A percentile compares a stretch with the other conserved stretches of the same genome.
These are phyloP conservation scores for Graphiopsis chlorocephala DNA, from an alignment of 2,329 filamentous ascomycete genomes.

Conservation along the genomic window DNA sequence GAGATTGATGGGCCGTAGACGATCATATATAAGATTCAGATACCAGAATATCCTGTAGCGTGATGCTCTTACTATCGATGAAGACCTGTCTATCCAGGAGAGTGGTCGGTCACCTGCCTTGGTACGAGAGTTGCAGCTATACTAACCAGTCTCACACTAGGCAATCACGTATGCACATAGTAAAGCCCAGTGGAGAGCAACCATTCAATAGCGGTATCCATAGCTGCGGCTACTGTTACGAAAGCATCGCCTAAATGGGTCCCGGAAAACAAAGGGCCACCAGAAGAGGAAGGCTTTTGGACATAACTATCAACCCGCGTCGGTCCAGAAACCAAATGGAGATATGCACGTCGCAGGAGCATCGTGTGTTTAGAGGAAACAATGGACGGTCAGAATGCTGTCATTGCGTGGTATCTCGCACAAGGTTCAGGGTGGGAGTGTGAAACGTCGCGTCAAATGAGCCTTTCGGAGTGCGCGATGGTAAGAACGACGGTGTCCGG, in stretches of 20 bases:
- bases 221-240: background rate
- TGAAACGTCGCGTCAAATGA: background rate
- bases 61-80: background rate
- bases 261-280: background rate
- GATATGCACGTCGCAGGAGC: background rate
- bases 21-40: background rate
- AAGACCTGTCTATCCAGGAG: background rate
- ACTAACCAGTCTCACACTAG: background rate
- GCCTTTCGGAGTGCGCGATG: background rate
- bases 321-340: background rate
- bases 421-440: background rate
- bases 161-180: background rate
- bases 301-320: background rate
- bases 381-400: background rate
- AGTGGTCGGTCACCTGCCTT: too few relatives aligned
- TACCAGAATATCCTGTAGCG: too few relatives aligned
- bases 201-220: background rate
- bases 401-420: background rate
- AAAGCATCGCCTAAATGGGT: background rate
- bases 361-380: background rate
- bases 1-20: background rate
- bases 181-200: background rate
- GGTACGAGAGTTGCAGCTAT: background rate
- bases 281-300: background rate
- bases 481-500: background rate